A percentile compares a stretch with the other conserved stretches of the same genome.
Conservation (phyloP, 148 eudicot species). For the Rhododendron henanense region DNA sequence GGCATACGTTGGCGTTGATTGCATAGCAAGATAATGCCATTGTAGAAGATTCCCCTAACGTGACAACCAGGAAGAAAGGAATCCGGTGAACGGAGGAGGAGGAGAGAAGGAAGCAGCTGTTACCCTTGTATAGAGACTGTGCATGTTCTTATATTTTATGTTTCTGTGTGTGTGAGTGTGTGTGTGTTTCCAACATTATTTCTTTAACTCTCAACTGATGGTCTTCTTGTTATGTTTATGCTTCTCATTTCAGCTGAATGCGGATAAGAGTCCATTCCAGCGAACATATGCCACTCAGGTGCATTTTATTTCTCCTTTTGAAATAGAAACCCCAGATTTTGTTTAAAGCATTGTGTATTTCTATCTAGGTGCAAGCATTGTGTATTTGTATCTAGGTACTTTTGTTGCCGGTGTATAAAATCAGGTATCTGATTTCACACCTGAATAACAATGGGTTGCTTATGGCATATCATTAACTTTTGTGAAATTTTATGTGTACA, state of each 20-base stretch:
- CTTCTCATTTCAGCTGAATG: constrained; percentile 17
- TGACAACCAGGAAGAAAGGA: background rate
- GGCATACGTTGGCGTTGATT: background rate
- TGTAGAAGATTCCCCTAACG: background rate
- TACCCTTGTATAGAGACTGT: background rate
- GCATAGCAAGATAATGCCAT: background rate
- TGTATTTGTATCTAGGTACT: background rate
- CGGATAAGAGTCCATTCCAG: constrained; percentile 29
- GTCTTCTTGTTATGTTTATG: background rate
- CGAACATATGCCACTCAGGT: constrained; percentile 32
- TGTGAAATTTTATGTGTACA: too few relatives aligned
- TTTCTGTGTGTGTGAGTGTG: background rate
- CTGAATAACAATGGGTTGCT: background rate
- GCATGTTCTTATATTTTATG: background rate
- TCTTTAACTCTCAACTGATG: background rate
- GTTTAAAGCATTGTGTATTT: background rate
- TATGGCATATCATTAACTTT: background rate
- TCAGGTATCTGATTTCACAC: background rate
- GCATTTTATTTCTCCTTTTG: constrained; percentile 1
- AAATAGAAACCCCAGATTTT: background rate
- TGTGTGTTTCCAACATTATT: background rate
- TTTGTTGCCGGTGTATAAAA: background rate
- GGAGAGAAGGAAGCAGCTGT: too few relatives aligned
- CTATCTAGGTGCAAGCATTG: too few relatives aligned
- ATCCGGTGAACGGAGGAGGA: background rate